Evolutionary conservation across 768 basidiomycete species (phyloP).

Genomic region (Stropharia rugosoannulata): DNA sequence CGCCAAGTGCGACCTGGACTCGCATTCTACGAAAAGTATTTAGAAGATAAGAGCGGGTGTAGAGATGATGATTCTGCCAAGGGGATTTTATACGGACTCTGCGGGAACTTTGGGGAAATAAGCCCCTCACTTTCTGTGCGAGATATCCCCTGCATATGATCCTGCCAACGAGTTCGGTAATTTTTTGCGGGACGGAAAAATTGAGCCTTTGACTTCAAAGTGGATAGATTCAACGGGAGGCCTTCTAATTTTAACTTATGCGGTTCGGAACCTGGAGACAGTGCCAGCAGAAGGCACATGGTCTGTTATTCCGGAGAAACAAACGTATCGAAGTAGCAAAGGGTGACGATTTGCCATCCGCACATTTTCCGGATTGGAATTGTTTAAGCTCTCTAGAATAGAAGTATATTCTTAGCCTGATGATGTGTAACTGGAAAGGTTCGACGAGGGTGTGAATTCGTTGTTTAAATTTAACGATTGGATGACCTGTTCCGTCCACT

Average conservation of each 20-base stretch:
- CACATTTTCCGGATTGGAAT: slow-evolving; percentile 2
- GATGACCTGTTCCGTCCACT: too few relatives aligned
- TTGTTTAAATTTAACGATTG: too few relatives aligned
- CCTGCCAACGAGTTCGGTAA: not conserved
- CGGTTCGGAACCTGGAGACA: not conserved
- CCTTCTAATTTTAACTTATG: not conserved
- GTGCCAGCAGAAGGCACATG: not conserved
- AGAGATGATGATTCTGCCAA: not conserved
- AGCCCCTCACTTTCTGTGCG: slow-evolving; percentile 4
- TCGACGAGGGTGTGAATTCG: too few relatives aligned
- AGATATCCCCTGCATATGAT: slow-evolving; percentile 6
- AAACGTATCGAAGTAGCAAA: not conserved
- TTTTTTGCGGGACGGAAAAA: slow-evolving; percentile 5
- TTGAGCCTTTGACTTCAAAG: not conserved
- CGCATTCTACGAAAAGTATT: not conserved
- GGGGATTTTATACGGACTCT: not conserved
- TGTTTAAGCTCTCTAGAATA: not conserved
- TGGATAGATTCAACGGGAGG: not conserved
- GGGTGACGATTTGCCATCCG: not conserved
- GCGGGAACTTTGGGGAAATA: slow-evolving; percentile 7
- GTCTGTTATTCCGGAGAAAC: slow-evolving; percentile 1
- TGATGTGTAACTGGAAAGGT: not conserved
- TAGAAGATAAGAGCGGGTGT: not conserved
- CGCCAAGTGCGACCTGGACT: slow-evolving; percentile 1
- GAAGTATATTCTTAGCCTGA: not conserved